These are phyloP conservation scores for Arachnopeziza araneosa DNA, from an alignment of 2,329 filamentous ascomycete genomes.

Conservation along the genomic window DNA sequence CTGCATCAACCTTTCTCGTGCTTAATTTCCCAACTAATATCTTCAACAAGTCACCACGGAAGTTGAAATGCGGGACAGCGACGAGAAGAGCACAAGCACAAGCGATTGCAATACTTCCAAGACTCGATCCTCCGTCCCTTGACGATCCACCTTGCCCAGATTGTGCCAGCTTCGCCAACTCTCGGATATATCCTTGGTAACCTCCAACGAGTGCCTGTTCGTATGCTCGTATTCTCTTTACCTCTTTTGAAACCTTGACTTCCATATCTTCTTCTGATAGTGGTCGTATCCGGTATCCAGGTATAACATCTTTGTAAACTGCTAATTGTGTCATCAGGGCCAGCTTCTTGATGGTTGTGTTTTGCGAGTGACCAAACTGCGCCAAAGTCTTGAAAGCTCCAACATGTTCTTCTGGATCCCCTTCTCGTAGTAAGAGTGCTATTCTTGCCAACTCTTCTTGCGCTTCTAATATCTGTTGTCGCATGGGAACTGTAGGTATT, in stretches of 20 bases:
- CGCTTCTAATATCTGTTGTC: slow-evolving; percentile 75
- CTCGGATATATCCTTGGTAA: slow-evolving; percentile 80
- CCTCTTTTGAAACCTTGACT: slow-evolving; percentile 86
- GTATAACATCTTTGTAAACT: slow-evolving; percentile 93
- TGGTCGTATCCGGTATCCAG: slow-evolving; percentile 89
- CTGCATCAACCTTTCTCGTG: slow-evolving; percentile 61
- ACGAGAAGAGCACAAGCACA: slow-evolving; percentile 79
- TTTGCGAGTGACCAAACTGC: slow-evolving; percentile 63
- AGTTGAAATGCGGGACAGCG: slow-evolving; percentile 94
- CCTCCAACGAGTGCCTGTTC: slow-evolving; percentile 82
- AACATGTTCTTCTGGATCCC: slow-evolving; percentile 87
- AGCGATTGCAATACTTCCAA: slow-evolving; percentile 73
- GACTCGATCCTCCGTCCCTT: slow-evolving; percentile 37
- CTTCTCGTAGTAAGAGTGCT: slow-evolving; percentile 68
- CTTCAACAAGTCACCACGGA: slow-evolving; percentile 78
- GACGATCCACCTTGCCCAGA: slow-evolving; percentile 37
- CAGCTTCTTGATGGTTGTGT: slow-evolving; percentile 76
- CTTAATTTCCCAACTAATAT: slow-evolving; percentile 83
- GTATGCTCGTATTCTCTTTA: slow-evolving; percentile 73
- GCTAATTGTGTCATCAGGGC: slow-evolving; percentile 80
- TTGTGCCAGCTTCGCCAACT: slow-evolving; percentile 64
- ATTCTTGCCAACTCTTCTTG: slow-evolving; percentile 90
- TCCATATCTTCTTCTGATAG: slow-evolving; percentile 67
- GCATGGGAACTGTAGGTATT: slow-evolving; percentile 62
- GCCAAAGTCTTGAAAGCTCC: slow-evolving; percentile 73